Evolutionary conservation across 1,284 basidiomycete genomes (phyloP), one percentile per base, ranked within the genome.

Genomic region (Tilletia setariae): DNA sequence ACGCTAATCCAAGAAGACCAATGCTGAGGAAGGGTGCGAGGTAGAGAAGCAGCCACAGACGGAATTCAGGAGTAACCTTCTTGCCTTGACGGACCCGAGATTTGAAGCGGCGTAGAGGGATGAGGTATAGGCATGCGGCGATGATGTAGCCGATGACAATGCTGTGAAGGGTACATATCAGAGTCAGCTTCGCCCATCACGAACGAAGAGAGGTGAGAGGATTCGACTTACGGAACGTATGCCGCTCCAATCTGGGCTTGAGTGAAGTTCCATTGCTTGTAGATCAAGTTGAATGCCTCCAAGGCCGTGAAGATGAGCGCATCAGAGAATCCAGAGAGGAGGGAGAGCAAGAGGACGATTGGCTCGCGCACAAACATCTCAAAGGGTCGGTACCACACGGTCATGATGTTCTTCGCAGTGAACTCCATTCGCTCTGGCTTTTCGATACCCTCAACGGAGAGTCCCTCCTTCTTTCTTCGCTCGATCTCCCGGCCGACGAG

Each of bases 1-100:
- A 85, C 0, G 84, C 84, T 70, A 85, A 85, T 1, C 83, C 83
- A 40, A 84, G 79, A 2, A 85, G 76, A 44, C 84, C 84, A 35
- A 85, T 81, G 0, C 80, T 70, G 46, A 84, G 82, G 16, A 84
- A 77, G 0, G 84, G 84, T n/a, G 76, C 75, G 44, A 82, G 72
- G 68, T 67, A 85, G 8, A 84, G 76, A 0, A 85, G 71, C 73
- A 81, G 79, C 73, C 81, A 81, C 0, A 85, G 76, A 35, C 84
- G 75, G n/a, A 77, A 68, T 64, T 85, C 84, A 0, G 84, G 84
- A 8, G 69, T 35, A 0, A 82, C 70, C 40, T 70, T 66, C 40
- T 77, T 74, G 7, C 79, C 80, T 32, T 83, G 72, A 6, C 71
- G 68, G 2, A 70, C n/a, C 0, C 82, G 74, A 1, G 72, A 67